Percentiles rank a stretch among this genome's conserved stretches.
Evolutionary conservation across 2,329 filamentous ascomycete genomes (phyloP).

Genomic region (Colletotrichum plurivorum): DNA sequence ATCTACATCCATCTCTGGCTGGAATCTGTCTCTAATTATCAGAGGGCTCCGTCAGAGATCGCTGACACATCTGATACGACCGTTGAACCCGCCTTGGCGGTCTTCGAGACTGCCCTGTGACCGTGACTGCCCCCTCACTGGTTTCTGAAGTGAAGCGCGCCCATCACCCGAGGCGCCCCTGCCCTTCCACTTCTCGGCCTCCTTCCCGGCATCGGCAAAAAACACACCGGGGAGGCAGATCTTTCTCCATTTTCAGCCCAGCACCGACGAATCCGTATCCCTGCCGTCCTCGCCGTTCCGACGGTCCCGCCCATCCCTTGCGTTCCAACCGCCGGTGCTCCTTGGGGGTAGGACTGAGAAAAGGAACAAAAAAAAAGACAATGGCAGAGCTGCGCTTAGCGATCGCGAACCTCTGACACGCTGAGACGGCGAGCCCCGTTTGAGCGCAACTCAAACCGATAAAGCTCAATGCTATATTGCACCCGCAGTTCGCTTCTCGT

Average conservation of each 20-base stretch:
- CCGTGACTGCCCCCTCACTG: constrained; percentile 15
- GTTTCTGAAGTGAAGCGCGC: constrained; percentile 12
- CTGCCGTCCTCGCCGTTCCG: constrained; percentile 5
- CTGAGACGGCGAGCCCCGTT: constrained; percentile 39
- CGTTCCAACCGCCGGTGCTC: no score
- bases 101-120: constrained; percentile 35
- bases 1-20: no score
- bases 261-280: constrained; percentile 1
- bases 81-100: constrained; percentile 33
- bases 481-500: constrained; percentile 7
- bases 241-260: constrained; percentile 5
- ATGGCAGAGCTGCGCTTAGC: constrained; percentile 3
- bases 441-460: constrained; percentile 40
- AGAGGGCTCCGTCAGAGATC: not conserved
- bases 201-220: not conserved
- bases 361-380: no score
- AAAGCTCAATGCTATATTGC: constrained; percentile 38
- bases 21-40: no score
- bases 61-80: constrained; percentile 27
- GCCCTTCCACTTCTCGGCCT: not conserved
- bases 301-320: not conserved
- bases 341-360: no score
- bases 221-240: not conserved
- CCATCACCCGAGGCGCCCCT: not conserved
- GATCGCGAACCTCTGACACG: constrained; percentile 37